A percentile compares a stretch with the other conserved stretches of the same genome.
These are phyloP conservation scores for Quambalaria eucalypti DNA, from an alignment of 1,284 basidiomycete genomes.

Conservation along the genomic window DNA sequence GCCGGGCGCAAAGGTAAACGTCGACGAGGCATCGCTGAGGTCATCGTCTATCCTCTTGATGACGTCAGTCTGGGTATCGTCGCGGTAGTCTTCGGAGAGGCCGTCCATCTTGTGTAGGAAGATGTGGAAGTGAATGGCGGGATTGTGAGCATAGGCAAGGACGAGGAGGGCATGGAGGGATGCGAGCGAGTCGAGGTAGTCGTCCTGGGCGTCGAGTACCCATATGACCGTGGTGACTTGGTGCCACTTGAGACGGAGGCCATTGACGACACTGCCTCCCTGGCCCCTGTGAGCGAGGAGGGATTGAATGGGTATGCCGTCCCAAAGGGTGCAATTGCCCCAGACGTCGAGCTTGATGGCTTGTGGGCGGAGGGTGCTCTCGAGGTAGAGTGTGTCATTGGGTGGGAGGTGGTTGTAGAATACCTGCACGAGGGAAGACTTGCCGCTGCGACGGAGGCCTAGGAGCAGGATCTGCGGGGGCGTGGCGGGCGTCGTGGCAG, in stretches of 20 bases:
- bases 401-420: constrained; percentile 75
- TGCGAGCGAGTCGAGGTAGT: constrained; percentile 60
- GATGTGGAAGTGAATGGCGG: constrained; percentile 72
- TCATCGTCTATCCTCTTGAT: constrained; percentile 39
- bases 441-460: constrained; percentile 61
- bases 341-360: constrained; percentile 59
- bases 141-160: constrained; percentile 60
- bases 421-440: constrained; percentile 82
- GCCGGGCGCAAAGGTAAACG: constrained; percentile 8
- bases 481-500: too few species aligned
- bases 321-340: constrained; percentile 87
- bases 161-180: constrained; percentile 54
- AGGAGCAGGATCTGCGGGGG: constrained; percentile 8
- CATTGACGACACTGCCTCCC: background rate
- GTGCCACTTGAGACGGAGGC: constrained; percentile 14
- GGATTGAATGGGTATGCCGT: constrained; percentile 59
- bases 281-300: background rate
- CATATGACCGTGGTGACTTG: constrained; percentile 60
- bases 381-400: constrained; percentile 84
- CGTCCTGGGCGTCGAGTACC: constrained; percentile 84
- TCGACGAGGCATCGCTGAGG: constrained; percentile 25
- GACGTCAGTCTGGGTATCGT: constrained; percentile 47
- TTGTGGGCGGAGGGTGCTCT: constrained; percentile 48
- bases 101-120: constrained; percentile 96
- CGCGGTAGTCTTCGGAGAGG: constrained; percentile 80